Base-by-base conservation (phyloP, 495 filamentous ascomycete genomes). In the Rostrohypoxylon terebratum region DNA sequence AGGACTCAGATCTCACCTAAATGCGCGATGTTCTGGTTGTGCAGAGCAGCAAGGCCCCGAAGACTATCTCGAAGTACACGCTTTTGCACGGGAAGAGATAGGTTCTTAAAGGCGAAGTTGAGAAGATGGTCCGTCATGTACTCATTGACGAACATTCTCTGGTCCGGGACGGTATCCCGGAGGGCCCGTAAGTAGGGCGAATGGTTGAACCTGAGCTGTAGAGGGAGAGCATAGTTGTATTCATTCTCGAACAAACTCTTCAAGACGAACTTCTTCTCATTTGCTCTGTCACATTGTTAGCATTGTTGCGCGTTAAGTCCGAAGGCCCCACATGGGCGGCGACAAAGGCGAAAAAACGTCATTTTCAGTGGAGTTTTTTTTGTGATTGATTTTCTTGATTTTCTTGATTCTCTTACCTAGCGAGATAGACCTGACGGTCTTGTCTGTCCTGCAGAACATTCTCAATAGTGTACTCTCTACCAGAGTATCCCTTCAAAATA, bases 11-110 rank as follows among this genome's bases (percentile, higher is more conserved):
- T 25, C 38, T 59, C 68, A 82, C 83, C 83, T 57, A 77, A 79
- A 73, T 86, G 83, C 28, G 84, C 82, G 64, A 86, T 83, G 69
- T 86, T 80, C 68, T 79, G 80, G 62, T 82, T 77, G 72, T 86
- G 83, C 59, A 86, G 73, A 28, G 77, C 80, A 59, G 81, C 79
- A 60, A 86, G 73, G 6, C 84, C 83, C 50, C 71, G 77, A 23
- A 85, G 73, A 31, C 79, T 77, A 71, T 83, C 79, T 68, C 82
- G 80, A 44, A 85, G 81, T 53, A 85, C 81, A 48, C 77, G 72
- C 66, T 86, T 86, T 28, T 71, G 82, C 60, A 73, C 59, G 10
- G 60, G 48, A 31, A 83, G 44, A 20, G 83, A 66, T 13, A 84
- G 54, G 51, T 80, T 65, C 58, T 82, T 80, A 50, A 81, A 81